A percentile compares a stretch with the other conserved stretches of the same genome.
Conservation (phyloP, 768 basidiomycete genomes). For the Hortiboletus flavorubellus region DNA sequence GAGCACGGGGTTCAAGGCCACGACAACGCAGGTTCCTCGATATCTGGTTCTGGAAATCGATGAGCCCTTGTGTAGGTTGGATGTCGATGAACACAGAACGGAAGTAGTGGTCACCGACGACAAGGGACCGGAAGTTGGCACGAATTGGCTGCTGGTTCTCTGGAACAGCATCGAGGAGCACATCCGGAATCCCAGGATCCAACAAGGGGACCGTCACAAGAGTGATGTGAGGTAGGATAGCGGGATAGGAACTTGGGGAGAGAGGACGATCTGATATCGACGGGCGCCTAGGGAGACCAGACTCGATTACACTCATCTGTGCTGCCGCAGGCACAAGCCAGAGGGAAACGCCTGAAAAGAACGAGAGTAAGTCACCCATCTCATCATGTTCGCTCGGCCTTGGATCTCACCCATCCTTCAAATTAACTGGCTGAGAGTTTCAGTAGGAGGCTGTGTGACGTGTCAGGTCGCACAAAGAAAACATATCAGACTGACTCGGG, state of each 20-base stretch:
- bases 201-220: conserved; percentile 44
- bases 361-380: not conserved
- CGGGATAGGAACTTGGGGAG: conserved; percentile 49
- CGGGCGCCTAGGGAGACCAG: conserved; percentile 43
- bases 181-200: not conserved
- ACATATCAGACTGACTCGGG: not conserved
- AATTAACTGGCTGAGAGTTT: not conserved
- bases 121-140: conserved; percentile 51
- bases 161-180: conserved; percentile 42
- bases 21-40: conserved; percentile 34
- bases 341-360: conserved; percentile 49
- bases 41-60: conserved; percentile 47
- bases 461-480: not conserved
- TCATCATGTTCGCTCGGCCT: not conserved
- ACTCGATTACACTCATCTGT: conserved; percentile 43
- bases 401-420: conserved; percentile 22
- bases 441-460: not conserved
- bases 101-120: conserved; percentile 61
- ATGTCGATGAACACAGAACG: conserved; percentile 65
- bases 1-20: conserved; percentile 44
- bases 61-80: conserved; percentile 42
- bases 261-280: conserved; percentile 7
- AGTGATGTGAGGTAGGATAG: conserved; percentile 69
- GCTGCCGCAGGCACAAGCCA: conserved; percentile 65
- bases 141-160: conserved; percentile 32